These are phyloP conservation scores for Euphorbia peplus DNA, from an alignment of 345 rosid species.

Conservation along the genomic window DNA sequence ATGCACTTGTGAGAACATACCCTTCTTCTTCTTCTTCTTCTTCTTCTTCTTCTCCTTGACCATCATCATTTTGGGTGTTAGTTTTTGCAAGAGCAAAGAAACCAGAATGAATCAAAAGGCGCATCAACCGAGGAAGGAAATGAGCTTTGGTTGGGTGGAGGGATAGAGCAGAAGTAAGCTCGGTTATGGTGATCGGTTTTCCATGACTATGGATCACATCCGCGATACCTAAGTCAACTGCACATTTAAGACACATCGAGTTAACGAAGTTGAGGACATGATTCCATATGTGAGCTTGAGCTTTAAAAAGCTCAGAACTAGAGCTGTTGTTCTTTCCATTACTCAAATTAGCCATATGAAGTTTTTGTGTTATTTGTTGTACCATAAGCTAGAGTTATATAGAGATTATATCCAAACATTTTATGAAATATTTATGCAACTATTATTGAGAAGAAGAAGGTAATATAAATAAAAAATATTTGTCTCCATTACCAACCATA, in stretches of 20 bases:
- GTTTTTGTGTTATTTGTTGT: too few species aligned
- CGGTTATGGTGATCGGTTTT: conserved; percentile 30
- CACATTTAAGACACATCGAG: conserved; percentile 34
- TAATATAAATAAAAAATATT: too few species aligned
- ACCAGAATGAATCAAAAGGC: conserved; percentile 10
- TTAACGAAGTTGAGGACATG: conserved; percentile 13
- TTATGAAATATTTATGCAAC: too few species aligned
- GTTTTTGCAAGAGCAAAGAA: neutral
- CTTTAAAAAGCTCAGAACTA: conserved; percentile 14
- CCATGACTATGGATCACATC: conserved; percentile 41
- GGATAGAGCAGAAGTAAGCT: conserved; percentile 20
- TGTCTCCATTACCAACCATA: too few species aligned
- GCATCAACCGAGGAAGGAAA: neutral
- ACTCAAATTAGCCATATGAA: too few species aligned
- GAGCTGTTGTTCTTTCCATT: neutral
- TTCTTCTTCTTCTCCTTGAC: neutral
- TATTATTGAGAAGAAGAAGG: too few species aligned
- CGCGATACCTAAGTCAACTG: conserved; percentile 42
- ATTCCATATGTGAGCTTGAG: conserved; percentile 17
- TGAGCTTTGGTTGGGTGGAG: conserved; percentile 12
- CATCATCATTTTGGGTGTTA: neutral
- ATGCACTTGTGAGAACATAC: conserved; percentile 18
- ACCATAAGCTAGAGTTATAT: too few species aligned
- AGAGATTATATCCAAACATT: too few species aligned
- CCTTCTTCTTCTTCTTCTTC: conserved; percentile 15